A percentile compares a stretch with the other conserved stretches of the same genome.
Evolutionary conservation across 83 land plant species (phyloP).

Genomic region (Larix sibirica): DNA sequence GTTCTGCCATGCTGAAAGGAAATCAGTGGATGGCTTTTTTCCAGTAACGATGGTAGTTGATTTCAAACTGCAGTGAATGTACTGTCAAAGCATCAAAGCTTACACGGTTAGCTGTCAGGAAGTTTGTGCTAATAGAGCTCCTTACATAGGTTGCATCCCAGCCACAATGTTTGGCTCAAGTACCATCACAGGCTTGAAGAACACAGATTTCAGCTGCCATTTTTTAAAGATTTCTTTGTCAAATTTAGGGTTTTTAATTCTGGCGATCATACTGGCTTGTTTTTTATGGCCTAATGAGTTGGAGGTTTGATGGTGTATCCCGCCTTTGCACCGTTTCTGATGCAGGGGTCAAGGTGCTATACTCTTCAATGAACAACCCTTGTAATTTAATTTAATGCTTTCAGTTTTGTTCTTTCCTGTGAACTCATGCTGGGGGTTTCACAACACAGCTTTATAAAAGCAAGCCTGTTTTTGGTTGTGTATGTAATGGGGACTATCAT

Average conservation of each 20-base stretch:
- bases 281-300: conserved; percentile 11
- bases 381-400: conserved; percentile 8
- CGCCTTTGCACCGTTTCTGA: not conserved
- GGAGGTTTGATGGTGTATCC: not conserved
- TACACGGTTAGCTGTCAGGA: not conserved
- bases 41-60: too few relatives aligned
- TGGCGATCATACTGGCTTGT: conserved; percentile 14
- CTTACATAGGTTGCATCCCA: not conserved
- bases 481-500: not conserved
- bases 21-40: not conserved
- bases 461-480: not conserved
- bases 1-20: not conserved
- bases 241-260: conserved; percentile 1
- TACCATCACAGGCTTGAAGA: not conserved
- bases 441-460: not conserved
- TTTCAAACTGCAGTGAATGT: not conserved
- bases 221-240: not conserved
- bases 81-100: not conserved
- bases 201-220: conserved; percentile 1
- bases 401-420: not conserved
- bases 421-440: not conserved
- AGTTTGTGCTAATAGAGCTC: not conserved
- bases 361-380: conserved; percentile 6
- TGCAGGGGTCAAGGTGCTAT: not conserved
- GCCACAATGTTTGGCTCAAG: not conserved